Evolutionary conservation across 352 stramenopile species (phyloP), one percentile per base, ranked within the genome.

Genomic region (Phytopythium boreale): DNA sequence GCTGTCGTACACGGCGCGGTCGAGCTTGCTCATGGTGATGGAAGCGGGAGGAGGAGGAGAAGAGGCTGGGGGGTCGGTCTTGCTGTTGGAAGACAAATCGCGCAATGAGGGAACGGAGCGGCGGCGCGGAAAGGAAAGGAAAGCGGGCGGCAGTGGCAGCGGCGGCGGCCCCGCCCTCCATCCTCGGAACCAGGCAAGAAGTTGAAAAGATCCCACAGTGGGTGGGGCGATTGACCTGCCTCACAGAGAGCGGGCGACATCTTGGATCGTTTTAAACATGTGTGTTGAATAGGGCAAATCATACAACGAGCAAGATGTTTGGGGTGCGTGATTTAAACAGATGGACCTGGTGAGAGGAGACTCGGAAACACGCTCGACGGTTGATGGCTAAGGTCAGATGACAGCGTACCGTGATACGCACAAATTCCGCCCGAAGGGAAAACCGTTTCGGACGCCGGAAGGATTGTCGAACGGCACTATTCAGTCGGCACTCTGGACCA

Each of bases 1-100:
- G 44, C 71, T 63, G 75, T 93, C 80, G 79, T 93, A 93, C 47
- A 93, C 80, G 61, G 80, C 71, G 63, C 80, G 82, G 69, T 93
- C 84, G 66, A 93, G 78, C 76, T 88, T 88, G 84, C 84, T 93
- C 84, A 93, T 93, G 69, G 52, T 78, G 19, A 22, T 20, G 52
- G 49, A 7, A 59, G 53, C 44, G 19, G 49, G 64, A 52, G 22
- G 36, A 17, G 34, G 37, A 50, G 55, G n/a, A 34, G 39, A 44
- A 46, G 34, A 44, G 5, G 47, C 47, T 53, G 34, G 47, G 44
- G 24, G 56, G 66, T 55, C 56, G 64, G 57, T 68, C 47, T 53
- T 26, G 55, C 43, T 43, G 37, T 47, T 69, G 55, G 58, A 53
- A 65, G 52, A 71, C 64, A 81, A 74, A 75, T 72, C 39, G 90